Conservation (phyloP, 2,329 filamentous ascomycete species). For the Monascus ruber region DNA sequence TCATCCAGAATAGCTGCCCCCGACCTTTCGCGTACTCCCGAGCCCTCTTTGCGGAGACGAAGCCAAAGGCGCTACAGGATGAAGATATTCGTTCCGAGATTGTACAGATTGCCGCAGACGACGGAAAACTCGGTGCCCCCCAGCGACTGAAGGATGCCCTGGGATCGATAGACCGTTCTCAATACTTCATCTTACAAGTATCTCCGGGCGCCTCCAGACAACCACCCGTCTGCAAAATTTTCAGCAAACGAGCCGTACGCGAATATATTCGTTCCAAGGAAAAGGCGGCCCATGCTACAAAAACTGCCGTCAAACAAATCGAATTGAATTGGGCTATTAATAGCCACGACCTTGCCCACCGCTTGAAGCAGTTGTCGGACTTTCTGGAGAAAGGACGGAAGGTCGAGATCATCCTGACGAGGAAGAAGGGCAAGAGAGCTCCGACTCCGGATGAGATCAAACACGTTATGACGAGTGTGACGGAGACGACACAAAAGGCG, state of each 20-base stretch:
- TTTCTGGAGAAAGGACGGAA: conserved; percentile 65
- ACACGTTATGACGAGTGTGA: conserved; percentile 44
- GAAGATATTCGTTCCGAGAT: conserved; percentile 21
- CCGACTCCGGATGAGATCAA: conserved; percentile 52
- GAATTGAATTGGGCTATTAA: conserved; percentile 86
- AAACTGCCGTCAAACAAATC: conserved; percentile 54
- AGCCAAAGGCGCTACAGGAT: conserved; percentile 10
- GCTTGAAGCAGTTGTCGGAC: conserved; percentile 52
- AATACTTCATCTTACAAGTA: conserved; percentile 42
- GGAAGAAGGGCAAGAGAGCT: conserved; percentile 52
- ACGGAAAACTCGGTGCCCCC: conserved; percentile 19
- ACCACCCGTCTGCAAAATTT: conserved; percentile 58
- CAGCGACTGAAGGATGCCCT: conserved; percentile 25
- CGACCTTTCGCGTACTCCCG: neutral
- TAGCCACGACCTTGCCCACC: conserved; percentile 60
- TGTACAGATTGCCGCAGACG: conserved; percentile 25
- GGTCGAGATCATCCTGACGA: conserved; percentile 62
- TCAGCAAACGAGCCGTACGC: conserved; percentile 46
- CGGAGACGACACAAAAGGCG: conserved; percentile 32
- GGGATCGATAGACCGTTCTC: conserved; percentile 35
- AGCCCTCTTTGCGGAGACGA: neutral
- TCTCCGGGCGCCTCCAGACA: conserved; percentile 17
- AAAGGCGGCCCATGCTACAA: conserved; percentile 28
- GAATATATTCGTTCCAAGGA: conserved; percentile 32
- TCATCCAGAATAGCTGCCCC: conserved; percentile 7